Evolutionary conservation across 2,329 filamentous ascomycete species (phyloP), one percentile per base, ranked within the genome.

Genomic region (Epichloe gansuensis): DNA sequence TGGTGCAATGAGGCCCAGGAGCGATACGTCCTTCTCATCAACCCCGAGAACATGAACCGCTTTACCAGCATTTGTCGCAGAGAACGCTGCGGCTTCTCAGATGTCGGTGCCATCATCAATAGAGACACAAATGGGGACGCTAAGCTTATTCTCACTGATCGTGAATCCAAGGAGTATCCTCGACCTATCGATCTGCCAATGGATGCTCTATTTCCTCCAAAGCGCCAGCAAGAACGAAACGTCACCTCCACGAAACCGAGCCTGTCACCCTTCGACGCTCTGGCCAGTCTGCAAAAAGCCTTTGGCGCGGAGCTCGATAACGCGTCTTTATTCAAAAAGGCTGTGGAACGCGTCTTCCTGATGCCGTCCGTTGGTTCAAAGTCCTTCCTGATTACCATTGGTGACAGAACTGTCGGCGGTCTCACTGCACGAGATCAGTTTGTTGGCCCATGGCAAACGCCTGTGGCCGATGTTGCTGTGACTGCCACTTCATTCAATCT

Each of bases 1-100:
- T 97, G 91, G 91, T 96, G 93, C 69, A 95, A 91, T 61, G 91
- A 97, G 67, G 89, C 93, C 0, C 93, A 98, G 66, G 93, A 98
- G 69, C 80, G 93, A 66, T 98, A 98, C 62, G 93, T 98, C 7
- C 74, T 98, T 61, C 83, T 94, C 8, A 82, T 98, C 56, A 89
- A 91, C 55, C 80, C 82, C 50, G 85, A 93, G 21, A 78, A 83
- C 51, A 79, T 97, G 63, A 90, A 91, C 61, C 83, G 70, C 75
- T 98, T 85, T 62, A 73, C 74, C 45, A 81, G 73, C 65, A 85
- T 85, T 53, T 83, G 80, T 65, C 73, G 85, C 57, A 81, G 93
- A 65, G 93, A 98, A 67, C 82, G 91, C 52, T 97, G 91, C 65
- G 88, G 88, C 28, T 97, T 88, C 70, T 97, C 91, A 0, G 83